A percentile compares a stretch with the other conserved stretches of the same genome.
These are phyloP conservation scores for Ophiognomonia clavigignenti-juglandacearum DNA, from an alignment of 2,329 filamentous ascomycete genomes.

Conservation along the genomic window DNA sequence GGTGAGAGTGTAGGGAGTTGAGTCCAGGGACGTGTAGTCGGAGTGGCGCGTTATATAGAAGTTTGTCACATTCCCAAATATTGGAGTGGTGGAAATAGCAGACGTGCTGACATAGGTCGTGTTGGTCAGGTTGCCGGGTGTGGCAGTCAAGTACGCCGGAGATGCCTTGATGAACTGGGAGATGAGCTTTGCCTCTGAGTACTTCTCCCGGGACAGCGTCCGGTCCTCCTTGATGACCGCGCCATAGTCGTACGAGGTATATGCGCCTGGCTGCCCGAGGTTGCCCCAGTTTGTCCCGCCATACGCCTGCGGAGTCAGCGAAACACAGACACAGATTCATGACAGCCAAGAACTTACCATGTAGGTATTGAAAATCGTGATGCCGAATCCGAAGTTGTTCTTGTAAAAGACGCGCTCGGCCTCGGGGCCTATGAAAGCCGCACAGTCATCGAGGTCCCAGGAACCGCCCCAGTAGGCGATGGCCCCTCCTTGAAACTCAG, in stretches of 20 bases:
- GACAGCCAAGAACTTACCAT: conserved; percentile 48
- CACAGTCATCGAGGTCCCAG: conserved; percentile 61
- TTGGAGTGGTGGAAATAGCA: conserved; percentile 56
- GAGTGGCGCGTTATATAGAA: conserved; percentile 67
- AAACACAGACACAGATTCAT: background rate
- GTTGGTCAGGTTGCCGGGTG: conserved; percentile 43
- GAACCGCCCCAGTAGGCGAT: conserved; percentile 72
- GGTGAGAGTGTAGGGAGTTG: conserved; percentile 58
- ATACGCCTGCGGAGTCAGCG: conserved; percentile 43
- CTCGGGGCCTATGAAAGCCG: conserved; percentile 62
- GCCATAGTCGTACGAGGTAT: conserved; percentile 54
- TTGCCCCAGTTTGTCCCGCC: conserved; percentile 86
- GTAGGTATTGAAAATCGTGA: conserved; percentile 67
- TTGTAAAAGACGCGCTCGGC: conserved; percentile 78
- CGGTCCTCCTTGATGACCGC: conserved; percentile 64
- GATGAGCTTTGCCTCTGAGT: conserved; percentile 71
- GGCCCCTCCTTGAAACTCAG: conserved; percentile 60
- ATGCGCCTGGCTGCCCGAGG: conserved; percentile 62
- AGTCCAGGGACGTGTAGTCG: conserved; percentile 54
- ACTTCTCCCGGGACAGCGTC: conserved; percentile 66
- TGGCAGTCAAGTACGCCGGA: conserved; percentile 61
- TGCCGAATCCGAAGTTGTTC: conserved; percentile 62
- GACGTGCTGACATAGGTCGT: conserved; percentile 48
- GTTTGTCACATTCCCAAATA: conserved; percentile 47
- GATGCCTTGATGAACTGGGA: conserved; percentile 72